Conservation (phyloP, 2,329 filamentous ascomycete species). For the Pseudogymnoascus sp. region DNA sequence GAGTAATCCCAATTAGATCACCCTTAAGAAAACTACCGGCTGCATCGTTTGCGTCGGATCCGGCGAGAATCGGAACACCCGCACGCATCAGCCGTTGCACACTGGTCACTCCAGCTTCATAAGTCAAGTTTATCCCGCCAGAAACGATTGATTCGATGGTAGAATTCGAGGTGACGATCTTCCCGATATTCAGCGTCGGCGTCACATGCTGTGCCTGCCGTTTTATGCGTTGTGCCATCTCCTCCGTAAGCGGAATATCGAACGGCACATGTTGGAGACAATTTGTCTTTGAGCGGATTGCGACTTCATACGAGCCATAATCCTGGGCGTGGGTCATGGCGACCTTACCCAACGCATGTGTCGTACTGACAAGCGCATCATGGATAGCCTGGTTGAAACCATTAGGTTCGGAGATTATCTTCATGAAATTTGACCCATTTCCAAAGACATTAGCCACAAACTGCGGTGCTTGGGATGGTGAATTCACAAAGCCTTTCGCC, state of each 20-base stretch:
- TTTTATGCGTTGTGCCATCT: slow-evolving; percentile 16
- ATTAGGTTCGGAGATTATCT: slow-evolving; percentile 7
- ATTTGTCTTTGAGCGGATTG: slow-evolving; percentile 18
- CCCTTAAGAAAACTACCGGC: background rate
- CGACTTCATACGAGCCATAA: slow-evolving; percentile 15
- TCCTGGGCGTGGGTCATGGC: slow-evolving; percentile 21
- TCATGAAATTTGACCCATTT: slow-evolving; percentile 10
- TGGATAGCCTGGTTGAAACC: slow-evolving; percentile 17
- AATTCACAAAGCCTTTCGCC: background rate
- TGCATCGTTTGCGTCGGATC: slow-evolving; percentile 7
- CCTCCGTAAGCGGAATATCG: slow-evolving; percentile 17
- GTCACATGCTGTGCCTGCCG: slow-evolving; percentile 18
- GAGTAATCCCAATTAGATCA: slow-evolving; percentile 5
- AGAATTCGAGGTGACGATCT: slow-evolving; percentile 5
- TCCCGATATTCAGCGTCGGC: slow-evolving; percentile 22
- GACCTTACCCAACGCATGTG: slow-evolving; percentile 13
- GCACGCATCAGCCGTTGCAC: background rate
- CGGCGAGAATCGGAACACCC: slow-evolving; percentile 10
- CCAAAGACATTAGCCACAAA: slow-evolving; percentile 8
- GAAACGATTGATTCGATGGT: background rate
- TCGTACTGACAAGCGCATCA: slow-evolving; percentile 17
- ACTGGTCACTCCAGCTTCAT: background rate
- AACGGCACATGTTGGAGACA: slow-evolving; percentile 24
- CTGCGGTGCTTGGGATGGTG: background rate
- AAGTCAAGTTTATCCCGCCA: background rate